Base-by-base conservation (phyloP, 2,329 filamentous ascomycete species). In the Zarea fungicola region DNA sequence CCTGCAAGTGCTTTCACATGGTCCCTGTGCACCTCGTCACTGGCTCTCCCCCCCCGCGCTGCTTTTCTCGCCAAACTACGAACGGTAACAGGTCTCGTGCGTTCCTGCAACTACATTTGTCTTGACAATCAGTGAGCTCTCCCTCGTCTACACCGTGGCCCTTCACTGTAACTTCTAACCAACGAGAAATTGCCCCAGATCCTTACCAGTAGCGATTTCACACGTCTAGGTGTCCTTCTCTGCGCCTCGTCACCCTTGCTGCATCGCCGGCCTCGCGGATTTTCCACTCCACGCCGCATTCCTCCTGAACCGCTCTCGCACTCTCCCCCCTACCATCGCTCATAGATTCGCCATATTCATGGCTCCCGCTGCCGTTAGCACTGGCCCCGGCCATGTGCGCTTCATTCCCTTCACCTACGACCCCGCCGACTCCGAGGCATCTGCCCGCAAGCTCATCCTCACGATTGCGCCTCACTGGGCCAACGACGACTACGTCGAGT, bases 381-480 rank as follows among this genome's bases (percentile, higher is more conserved):
- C 56, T 56, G 59, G 63, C 49, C 60, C 72, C 52, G 67, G 66
- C 59, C 67, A 74, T 54, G 72, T 84, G 50, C 78, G 72, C 58
- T 77, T 78, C 70, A 87, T 97, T 51, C 80, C 89, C 48, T 77
- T 92, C 54, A 79, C 77, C 57, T 96, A 95, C 75, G 84, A 88
- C 67, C 82, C 81, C 66, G 73, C 80, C 57, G 83, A 95, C 64
- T 85, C 87, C 25, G 80, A 92, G 55, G 76, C 80, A 50, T 95
- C 92, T 18, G 92, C 91, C 46, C 75, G 87, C 53, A 79, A 80
- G 55, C 81, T 99, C 55, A 84, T 96, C 60, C 75, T 89, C 58
- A 80, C 87, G 23, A 75, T 96, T 53, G 80, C 85, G 52, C 91
- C 91, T 10, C 83, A 95, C 59, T 99, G 93, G 93, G 77, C 83